Conservation (phyloP, 768 basidiomycete genomes). For the Panaeolus cyanescens region DNA sequence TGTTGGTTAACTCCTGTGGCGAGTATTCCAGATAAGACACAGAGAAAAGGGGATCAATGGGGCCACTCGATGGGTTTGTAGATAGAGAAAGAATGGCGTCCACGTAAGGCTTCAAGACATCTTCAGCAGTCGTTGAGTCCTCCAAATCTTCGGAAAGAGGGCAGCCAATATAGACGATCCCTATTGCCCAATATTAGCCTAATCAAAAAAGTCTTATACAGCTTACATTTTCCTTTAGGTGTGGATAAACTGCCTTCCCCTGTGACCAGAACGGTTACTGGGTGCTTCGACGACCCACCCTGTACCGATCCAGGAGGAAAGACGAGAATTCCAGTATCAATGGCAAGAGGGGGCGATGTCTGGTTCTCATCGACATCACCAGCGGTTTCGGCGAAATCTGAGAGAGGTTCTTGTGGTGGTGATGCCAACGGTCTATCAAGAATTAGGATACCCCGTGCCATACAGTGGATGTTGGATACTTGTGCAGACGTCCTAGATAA, state of each 20-base stretch:
- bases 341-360: conserved; percentile 10
- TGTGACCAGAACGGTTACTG: conserved; percentile 65
- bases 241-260: conserved; percentile 77
- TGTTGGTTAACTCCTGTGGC: not conserved
- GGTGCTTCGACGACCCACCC: conserved; percentile 47
- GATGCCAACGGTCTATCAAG: conserved; percentile 33
- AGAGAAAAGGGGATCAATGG: conserved; percentile 47
- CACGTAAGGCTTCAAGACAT: conserved; percentile 59
- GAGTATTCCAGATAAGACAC: conserved; percentile 56
- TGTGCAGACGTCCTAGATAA: not conserved
- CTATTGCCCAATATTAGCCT: conserved; percentile 32
- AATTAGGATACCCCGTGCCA: conserved; percentile 39
- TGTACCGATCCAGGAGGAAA: conserved; percentile 70
- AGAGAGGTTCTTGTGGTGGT: not conserved
- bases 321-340: conserved; percentile 71
- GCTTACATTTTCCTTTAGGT: conserved; percentile 72
- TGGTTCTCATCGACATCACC: conserved; percentile 2
- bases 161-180: conserved; percentile 60
- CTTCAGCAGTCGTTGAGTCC: conserved; percentile 33
- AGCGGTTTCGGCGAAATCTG: not conserved
- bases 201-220: not conserved
- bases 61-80: conserved; percentile 16
- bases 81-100: conserved; percentile 42
- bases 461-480: conserved; percentile 6
- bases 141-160: conserved; percentile 35